Conservation (phyloP, 768 basidiomycete genomes). For the Trametes villosa region DNA sequence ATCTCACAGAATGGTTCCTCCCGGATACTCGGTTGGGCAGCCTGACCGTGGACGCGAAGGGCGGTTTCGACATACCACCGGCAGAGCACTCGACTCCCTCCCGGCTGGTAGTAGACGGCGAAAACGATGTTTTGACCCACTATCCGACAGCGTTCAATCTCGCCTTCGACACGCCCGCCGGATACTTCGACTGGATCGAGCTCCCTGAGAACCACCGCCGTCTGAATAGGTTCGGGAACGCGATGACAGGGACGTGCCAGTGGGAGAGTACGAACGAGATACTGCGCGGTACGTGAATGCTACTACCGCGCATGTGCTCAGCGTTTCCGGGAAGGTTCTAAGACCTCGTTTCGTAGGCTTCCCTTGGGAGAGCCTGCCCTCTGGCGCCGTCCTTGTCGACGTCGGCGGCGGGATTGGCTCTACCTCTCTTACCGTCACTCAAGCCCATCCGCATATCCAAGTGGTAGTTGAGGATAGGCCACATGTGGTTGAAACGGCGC, state of each 20-base stretch:
- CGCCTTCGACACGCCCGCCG: conserved; percentile 57
- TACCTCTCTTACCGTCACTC: conserved; percentile 18
- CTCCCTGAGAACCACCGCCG: conserved; percentile 49
- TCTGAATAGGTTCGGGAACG: conserved; percentile 70
- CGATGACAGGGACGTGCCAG: conserved; percentile 72
- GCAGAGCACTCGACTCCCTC: background rate
- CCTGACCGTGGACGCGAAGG: conserved; percentile 7
- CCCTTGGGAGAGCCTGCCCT: conserved; percentile 22
- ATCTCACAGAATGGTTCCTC: conserved; percentile 60
- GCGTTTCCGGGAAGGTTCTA: no score
- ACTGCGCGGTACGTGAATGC: conserved; percentile 1
- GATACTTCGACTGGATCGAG: conserved; percentile 78
- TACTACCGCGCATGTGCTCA: no score
- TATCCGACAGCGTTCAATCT: conserved; percentile 63
- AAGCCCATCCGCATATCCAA: conserved; percentile 18
- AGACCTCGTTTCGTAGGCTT: no score
- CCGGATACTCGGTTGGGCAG: conserved; percentile 11
- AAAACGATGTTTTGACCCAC: background rate
- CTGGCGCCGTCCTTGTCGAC: conserved; percentile 19
- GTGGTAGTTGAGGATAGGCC: conserved; percentile 25
- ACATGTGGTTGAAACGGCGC: conserved; percentile 41
- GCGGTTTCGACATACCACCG: background rate
- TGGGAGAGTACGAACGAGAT: conserved; percentile 70
- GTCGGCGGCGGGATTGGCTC: conserved; percentile 28
- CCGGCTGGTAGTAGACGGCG: background rate